phyloP scores from a whole-genome alignment of 2,329 filamentous ascomycete species.

The Claviceps spartinae region DNA sequence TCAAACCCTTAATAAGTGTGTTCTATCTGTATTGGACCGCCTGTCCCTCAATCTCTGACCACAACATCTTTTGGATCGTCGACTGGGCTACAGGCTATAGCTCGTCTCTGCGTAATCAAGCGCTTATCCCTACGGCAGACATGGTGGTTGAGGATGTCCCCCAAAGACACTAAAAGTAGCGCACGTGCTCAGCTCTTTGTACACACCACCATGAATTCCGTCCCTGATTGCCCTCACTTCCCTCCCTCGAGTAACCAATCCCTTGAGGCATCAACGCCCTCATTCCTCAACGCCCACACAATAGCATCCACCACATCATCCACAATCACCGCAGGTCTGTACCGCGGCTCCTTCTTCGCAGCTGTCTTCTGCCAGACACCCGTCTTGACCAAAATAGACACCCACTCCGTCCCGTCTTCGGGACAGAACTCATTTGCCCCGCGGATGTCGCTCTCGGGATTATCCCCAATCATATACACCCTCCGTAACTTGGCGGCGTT shows the following conservation, averaged over 20 bases:
- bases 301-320: slow-evolving; percentile 68
- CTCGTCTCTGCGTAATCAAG: too few relatives aligned
- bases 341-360: slow-evolving; percentile 35
- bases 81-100: too few relatives aligned
- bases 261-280: slow-evolving; percentile 27
- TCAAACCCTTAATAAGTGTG: too few relatives aligned
- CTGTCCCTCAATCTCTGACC: too few relatives aligned
- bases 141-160: too few relatives aligned
- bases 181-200: too few relatives aligned
- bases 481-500: slow-evolving; percentile 50
- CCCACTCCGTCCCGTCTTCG: slow-evolving; percentile 57
- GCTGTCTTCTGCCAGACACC: slow-evolving; percentile 51
- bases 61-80: too few relatives aligned
- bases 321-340: slow-evolving; percentile 50
- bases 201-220: background rate
- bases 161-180: too few relatives aligned
- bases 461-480: slow-evolving; percentile 93
- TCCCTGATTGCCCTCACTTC: background rate
- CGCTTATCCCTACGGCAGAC: too few relatives aligned
- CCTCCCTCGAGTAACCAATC: slow-evolving; percentile 13
- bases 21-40: too few relatives aligned
- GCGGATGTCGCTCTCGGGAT: slow-evolving; percentile 77
- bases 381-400: slow-evolving; percentile 62
- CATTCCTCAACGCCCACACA: slow-evolving; percentile 54
- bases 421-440: slow-evolving; percentile 70